Evolutionary conservation across 176 grass and related monocot genomes (phyloP).

Genomic region (Puccinellia tenuiflora): DNA sequence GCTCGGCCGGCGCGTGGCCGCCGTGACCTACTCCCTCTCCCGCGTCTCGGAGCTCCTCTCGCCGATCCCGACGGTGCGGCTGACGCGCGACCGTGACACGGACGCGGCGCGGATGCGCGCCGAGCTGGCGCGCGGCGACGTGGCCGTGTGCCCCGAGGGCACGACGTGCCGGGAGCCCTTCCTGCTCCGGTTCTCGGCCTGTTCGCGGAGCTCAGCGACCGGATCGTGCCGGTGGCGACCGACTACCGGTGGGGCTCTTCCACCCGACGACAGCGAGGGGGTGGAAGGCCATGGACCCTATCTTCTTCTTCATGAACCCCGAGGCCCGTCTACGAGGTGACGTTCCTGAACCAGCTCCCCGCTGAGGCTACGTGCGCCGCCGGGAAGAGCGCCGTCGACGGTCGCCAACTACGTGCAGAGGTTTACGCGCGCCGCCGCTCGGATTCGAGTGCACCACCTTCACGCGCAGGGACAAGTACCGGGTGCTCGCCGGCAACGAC

Average conservation of each 20-base stretch:
- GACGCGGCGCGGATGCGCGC: slow-evolving; percentile 48
- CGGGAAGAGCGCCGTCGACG: slow-evolving; percentile 66
- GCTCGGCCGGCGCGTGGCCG: slow-evolving; percentile 50
- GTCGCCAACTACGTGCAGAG: slow-evolving; percentile 96
- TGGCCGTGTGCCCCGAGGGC: slow-evolving; percentile 89
- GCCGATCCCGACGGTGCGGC: slow-evolving; percentile 60
- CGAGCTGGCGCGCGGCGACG: slow-evolving; percentile 56
- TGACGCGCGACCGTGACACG: slow-evolving; percentile 49
- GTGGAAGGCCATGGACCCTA: slow-evolving; percentile 97
- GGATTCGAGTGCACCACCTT: slow-evolving; percentile 96
- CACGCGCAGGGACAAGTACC: slow-evolving; percentile 91
- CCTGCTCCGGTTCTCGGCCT: slow-evolving; percentile 88
- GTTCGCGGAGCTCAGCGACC: slow-evolving; percentile 92
- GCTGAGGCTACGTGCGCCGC: slow-evolving; percentile 63
- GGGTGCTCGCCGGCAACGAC: slow-evolving; percentile 80
- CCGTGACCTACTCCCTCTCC: slow-evolving; percentile 84
- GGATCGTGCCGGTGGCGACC: slow-evolving; percentile 86
- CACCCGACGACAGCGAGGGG: slow-evolving; percentile 89
- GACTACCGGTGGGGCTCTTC: slow-evolving; percentile 87
- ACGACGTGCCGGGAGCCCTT: slow-evolving; percentile 95
- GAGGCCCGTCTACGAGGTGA: slow-evolving; percentile 81
- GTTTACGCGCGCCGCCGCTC: slow-evolving; percentile 69
- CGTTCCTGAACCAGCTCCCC: slow-evolving; percentile 82
- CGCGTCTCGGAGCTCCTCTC: slow-evolving; percentile 62
- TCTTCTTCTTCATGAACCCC: slow-evolving; percentile 99